Conservation (phyloP, 2,329 filamentous ascomycete species). For the Aspergillus ibericus region DNA sequence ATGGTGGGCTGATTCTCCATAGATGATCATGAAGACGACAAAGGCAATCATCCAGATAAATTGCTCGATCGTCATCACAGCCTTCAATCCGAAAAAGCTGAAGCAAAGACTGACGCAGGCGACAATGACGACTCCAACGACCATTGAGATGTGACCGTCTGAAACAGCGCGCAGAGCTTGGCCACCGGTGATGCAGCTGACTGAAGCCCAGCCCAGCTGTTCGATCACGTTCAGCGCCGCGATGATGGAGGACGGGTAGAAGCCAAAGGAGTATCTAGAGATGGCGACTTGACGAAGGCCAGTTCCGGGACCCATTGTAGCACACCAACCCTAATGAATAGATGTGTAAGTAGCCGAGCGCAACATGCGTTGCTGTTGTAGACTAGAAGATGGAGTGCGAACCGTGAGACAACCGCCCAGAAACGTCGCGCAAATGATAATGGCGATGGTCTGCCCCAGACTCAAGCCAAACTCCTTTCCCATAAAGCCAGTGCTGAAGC, state of each 20-base stretch:
- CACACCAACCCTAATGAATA: constrained; percentile 46
- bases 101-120: constrained; percentile 28
- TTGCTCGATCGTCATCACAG: constrained; percentile 31
- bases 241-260: constrained; percentile 53
- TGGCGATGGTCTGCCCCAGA: constrained; percentile 46
- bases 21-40: constrained; percentile 49
- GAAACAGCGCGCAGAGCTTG: constrained; percentile 32
- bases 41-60: constrained; percentile 35
- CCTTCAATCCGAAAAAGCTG: constrained; percentile 29
- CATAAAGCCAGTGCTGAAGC: constrained; percentile 54
- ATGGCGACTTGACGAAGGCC: constrained; percentile 55
- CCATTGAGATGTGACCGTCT: constrained; percentile 27
- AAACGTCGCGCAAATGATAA: constrained; percentile 50
- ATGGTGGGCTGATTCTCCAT: constrained; percentile 46
- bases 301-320: constrained; percentile 52
- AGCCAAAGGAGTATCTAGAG: constrained; percentile 52
- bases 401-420: constrained; percentile 40
- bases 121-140: constrained; percentile 30
- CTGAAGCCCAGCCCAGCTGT: constrained; percentile 27
- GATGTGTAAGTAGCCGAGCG: background rate
- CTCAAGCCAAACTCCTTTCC: constrained; percentile 52
- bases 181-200: constrained; percentile 32
- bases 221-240: constrained; percentile 43
- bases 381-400: constrained; percentile 5
- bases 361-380: background rate